Percentiles rank a stretch among this genome's conserved stretches.
phyloP scores from a whole-genome alignment of 257 asterid genomes.

The Lithospermum erythrorhizon region DNA sequence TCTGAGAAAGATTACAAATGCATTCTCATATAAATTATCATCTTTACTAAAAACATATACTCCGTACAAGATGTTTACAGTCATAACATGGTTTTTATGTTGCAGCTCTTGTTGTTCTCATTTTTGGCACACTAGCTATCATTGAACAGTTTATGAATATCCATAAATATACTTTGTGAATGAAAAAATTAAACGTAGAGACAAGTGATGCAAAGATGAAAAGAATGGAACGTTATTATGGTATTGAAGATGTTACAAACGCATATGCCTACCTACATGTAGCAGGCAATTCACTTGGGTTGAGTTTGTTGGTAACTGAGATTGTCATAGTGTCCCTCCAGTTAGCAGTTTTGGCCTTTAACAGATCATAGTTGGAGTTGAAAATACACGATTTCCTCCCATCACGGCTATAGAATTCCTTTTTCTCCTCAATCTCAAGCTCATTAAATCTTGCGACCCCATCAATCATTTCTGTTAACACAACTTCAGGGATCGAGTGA shows the following conservation, averaged over 20 bases:
- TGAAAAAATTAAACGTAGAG: no score
- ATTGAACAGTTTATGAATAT: no score
- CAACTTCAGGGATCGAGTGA: conserved; percentile 8
- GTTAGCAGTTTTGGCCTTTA: background rate
- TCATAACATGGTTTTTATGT: no score
- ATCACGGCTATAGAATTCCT: background rate
- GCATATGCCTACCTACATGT: background rate
- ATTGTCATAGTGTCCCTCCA: conserved; percentile 4
- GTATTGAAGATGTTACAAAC: no score
- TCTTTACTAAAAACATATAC: no score
- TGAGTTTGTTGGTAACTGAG: background rate
- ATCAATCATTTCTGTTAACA: conserved; percentile 1
- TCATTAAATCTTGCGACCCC: conserved; percentile 1
- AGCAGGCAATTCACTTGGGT: background rate
- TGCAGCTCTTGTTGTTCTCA: no score
- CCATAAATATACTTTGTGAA: no score
- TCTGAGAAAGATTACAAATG: background rate
- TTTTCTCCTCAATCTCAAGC: background rate
- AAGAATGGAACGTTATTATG: no score
- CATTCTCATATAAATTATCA: no score
- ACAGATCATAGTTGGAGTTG: conserved; percentile 5
- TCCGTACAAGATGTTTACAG: no score
- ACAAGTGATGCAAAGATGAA: no score
- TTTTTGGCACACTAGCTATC: no score
- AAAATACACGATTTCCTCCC: background rate